Evolutionary conservation across 1,284 basidiomycete genomes (phyloP), one percentile per base, ranked within the genome.

Genomic region (Wallemia ichthyophaga): DNA sequence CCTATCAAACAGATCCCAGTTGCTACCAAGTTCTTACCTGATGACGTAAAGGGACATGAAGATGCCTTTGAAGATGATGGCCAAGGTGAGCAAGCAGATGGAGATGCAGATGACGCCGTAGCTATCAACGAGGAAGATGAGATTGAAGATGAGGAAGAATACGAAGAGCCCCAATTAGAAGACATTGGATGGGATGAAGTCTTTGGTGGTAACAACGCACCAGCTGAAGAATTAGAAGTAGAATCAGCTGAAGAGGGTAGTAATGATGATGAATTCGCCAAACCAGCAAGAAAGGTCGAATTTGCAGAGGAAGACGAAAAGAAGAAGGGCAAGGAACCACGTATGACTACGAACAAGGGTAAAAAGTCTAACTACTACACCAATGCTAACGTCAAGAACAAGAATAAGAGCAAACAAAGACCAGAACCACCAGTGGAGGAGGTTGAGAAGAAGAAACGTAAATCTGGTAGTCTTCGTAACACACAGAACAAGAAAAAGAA

Each of bases 281-380:
- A 31, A 31, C 17, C 28, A 23, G 19, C 11, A 56, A 25, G 23
- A 61, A 55, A 21, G 59, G 60, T 28, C 31, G 1, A 19, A 56
- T 33, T 58, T 11, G 59, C 60, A 21, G 64, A 65, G 1, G 61
- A 60, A 27, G 62, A 60, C 37, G 31, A 57, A 21, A 60, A 61
- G 1, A 58, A 62, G 17, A 59, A 62, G 17, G 53, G 61, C 21
- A 87, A 86, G 70, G 82, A 76, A 63, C 67, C 76, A 26, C 81
- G 88, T 24, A 83, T 88, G 83, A 91, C 78, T 64, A 92, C 88
- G 1, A 85, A 81, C 73, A 94, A 92, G 72, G 80, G 77, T 66
- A 56, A 66, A 71, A 79, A 85, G 19, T 76, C 77, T 61, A 96
- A 96, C 73, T 98, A 89, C 74, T 95, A 87, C 73, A 80, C 82